These are phyloP conservation scores for Emericellopsis atlantica DNA, from an alignment of 2,329 filamentous ascomycete genomes.

Conservation along the genomic window DNA sequence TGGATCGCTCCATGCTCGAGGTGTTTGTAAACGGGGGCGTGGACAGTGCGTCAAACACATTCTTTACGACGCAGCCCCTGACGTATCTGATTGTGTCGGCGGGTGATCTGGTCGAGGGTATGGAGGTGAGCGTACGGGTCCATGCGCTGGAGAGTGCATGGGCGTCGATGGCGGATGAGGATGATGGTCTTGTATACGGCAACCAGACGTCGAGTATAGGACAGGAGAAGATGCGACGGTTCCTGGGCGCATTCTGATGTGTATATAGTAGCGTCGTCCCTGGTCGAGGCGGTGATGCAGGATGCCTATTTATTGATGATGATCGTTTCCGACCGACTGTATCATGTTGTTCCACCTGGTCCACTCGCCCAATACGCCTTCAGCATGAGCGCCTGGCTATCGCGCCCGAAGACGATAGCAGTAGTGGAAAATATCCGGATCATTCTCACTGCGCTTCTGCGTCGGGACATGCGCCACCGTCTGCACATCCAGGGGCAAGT, in stretches of 20 bases:
- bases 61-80: constrained; percentile 15
- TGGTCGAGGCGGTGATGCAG: no score
- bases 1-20: constrained; percentile 21
- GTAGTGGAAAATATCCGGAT: constrained; percentile 32
- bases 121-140: constrained; percentile 10
- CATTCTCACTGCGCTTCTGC: constrained; percentile 22
- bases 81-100: constrained; percentile 9
- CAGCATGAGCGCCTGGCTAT: background rate
- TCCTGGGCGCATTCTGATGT: no score
- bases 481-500: constrained; percentile 26
- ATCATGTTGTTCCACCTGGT: no score
- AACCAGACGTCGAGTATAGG: no score
- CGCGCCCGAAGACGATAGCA: constrained; percentile 24
- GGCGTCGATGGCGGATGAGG: constrained; percentile 1
- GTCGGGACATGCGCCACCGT: constrained; percentile 28
- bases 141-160: constrained; percentile 13
- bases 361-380: background rate
- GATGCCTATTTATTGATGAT: no score
- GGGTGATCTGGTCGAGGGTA: constrained; percentile 7
- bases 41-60: constrained; percentile 17
- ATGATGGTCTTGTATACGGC: no score
- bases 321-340: no score
- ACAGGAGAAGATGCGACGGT: no score
- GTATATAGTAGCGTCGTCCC: no score
- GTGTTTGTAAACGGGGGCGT: constrained; percentile 19